These are phyloP conservation scores for Aspergillus proliferans DNA, from an alignment of 2,329 filamentous ascomycete species.

Conservation along the genomic window DNA sequence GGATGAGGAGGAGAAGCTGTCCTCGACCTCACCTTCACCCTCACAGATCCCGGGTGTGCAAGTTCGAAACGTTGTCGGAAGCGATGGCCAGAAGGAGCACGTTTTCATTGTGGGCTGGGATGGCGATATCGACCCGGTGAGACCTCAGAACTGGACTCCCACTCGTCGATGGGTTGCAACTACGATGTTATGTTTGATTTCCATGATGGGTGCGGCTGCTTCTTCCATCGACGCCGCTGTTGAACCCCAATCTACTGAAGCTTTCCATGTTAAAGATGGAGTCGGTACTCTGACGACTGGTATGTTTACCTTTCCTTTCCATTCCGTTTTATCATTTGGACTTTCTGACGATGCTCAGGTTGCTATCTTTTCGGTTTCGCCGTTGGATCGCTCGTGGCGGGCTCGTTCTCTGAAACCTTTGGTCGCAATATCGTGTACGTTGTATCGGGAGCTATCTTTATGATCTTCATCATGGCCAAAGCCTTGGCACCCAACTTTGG, in stretches of 20 bases:
- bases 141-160: conserved; percentile 37
- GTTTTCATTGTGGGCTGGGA: conserved; percentile 32
- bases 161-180: conserved; percentile 34
- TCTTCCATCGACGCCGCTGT: conserved; percentile 49
- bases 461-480: conserved; percentile 44
- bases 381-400: conserved; percentile 42
- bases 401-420: conserved; percentile 44
- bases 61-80: neutral
- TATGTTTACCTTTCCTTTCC: neutral
- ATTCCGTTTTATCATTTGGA: neutral
- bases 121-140: conserved; percentile 22
- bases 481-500: conserved; percentile 45
- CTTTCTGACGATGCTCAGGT: neutral
- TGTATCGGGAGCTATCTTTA: conserved; percentile 38
- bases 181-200: conserved; percentile 42
- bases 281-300: conserved; percentile 45
- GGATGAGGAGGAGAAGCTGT: neutral
- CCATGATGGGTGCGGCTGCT: conserved; percentile 46
- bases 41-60: neutral
- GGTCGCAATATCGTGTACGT: conserved; percentile 48
- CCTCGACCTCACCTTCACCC: neutral
- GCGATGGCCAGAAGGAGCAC: neutral
- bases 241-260: conserved; percentile 38
- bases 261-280: conserved; percentile 47
- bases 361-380: conserved; percentile 42